Conservation (phyloP, 208 protist genomes). For the Acanthamoeba royreba region DNA sequence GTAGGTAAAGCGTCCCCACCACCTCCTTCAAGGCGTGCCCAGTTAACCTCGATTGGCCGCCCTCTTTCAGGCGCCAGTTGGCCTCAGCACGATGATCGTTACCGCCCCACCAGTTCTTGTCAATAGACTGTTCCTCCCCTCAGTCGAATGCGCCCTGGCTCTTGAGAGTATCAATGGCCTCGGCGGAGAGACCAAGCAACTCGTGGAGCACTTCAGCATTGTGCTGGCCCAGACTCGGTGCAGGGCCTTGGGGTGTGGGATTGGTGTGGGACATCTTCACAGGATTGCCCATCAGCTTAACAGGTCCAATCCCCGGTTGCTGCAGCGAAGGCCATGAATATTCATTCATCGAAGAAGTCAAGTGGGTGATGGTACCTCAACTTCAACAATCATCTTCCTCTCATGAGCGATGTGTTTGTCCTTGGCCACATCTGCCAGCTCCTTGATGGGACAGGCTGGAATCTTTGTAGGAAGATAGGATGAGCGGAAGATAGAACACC, state of each 20-base stretch:
- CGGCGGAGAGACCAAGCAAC: background rate
- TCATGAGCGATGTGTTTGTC: background rate
- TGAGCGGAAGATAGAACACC: background rate
- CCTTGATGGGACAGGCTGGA: background rate
- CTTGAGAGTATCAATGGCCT: background rate
- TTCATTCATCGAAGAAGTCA: background rate
- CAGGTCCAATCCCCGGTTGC: background rate
- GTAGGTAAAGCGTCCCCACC: no score
- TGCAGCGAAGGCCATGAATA: background rate
- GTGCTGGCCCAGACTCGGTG: background rate
- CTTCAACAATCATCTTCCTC: slow-evolving; percentile 8
- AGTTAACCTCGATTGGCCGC: no score
- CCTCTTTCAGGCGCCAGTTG: no score
- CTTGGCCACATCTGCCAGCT: slow-evolving; percentile 1
- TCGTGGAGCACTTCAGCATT: background rate
- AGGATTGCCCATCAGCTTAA: slow-evolving; percentile 36
- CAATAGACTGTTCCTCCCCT: no score
- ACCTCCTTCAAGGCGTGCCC: no score
- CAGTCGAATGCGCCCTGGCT: background rate
- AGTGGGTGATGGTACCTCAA: background rate
- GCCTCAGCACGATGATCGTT: no score
- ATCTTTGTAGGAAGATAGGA: background rate
- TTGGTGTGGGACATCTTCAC: background rate
- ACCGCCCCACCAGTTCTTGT: no score
- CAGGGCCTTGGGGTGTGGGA: background rate